Evolutionary conservation across 2,329 filamentous ascomycete genomes (phyloP), one percentile per base, ranked within the genome.

Genomic region (Penicillium paneum): DNA sequence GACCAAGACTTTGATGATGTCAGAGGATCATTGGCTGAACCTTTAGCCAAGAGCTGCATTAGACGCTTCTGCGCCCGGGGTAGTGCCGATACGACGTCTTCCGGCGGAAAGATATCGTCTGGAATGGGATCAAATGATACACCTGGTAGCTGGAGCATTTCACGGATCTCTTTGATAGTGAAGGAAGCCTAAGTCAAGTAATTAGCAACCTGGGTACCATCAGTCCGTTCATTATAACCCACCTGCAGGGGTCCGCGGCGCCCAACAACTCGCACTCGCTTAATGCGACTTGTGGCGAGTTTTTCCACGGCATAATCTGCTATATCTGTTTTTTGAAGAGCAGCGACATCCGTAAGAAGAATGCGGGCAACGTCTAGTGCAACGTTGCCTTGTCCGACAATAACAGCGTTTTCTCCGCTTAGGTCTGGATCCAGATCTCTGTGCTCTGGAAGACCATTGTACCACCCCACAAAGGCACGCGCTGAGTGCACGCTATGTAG

Each of bases 341-440:
- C 76, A 64, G 93, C 85, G 1, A 95, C 78, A 57, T 89, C 83
- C 49, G 88, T 86, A 13, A 99, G 79, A 5, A 99, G 78, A 66
- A 96, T 93, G 26, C 95, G 83, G 1, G 93, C 91, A 15, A 99
- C 90, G 71, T 99, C 94, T 44, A 99, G 78, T 0, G 94, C 94
- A 8, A 99, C 94, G 73, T 99, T 99, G 15, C 94, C 94, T 68
- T 99, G 93, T 2, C 94, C 94, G 60, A 99, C 86, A 44, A 99
- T 81, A 31, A 97, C 84, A 1, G 90, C 94, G 57, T 92, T 87
- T 47, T 96, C 90, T 0, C 88, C 89, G 10, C 80, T 78, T 0
- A 97, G 80, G 67, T 91, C 83, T 0, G 91, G 89, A n/a, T 82
- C 77, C 8, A 96, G 76, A 63, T 82, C 73, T 19, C 87, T 82